Percentiles rank a stretch among this genome's conserved stretches.
Conservation (phyloP, 2,329 filamentous ascomycete species). For the Claviceps digitariae region DNA sequence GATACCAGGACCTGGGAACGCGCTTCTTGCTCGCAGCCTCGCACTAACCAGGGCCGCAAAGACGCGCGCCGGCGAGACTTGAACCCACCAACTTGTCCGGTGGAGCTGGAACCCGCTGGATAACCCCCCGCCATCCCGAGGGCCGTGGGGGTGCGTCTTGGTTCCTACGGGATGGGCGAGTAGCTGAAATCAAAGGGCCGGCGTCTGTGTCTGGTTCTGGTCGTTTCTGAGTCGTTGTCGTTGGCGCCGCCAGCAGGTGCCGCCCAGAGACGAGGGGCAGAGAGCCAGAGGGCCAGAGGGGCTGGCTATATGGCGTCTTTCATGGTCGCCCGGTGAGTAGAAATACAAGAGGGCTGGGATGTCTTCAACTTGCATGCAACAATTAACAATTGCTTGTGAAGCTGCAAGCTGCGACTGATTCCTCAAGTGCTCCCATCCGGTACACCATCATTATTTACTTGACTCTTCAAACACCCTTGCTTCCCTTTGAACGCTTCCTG, state of each 20-base stretch:
- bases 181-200: conserved; percentile 6
- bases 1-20: not conserved
- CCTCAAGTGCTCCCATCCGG: too few species aligned
- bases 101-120: not conserved
- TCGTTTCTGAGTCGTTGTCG: not conserved
- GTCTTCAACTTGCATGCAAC: conserved; percentile 3
- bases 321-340: conserved; percentile 1
- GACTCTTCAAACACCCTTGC: not conserved
- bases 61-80: too few species aligned
- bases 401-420: too few species aligned
- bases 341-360: conserved; percentile 10
- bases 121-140: not conserved
- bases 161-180: conserved; percentile 5
- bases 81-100: not conserved
- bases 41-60: too few species aligned
- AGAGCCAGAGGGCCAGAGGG: not conserved
- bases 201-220: not conserved
- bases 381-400: not conserved
- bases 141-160: conserved; percentile 2
- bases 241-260: conserved; percentile 2
- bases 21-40: not conserved
- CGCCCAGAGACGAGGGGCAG: not conserved
- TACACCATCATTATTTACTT: not conserved
- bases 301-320: conserved; percentile 3
- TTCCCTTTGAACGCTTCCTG: not conserved